Evolutionary conservation across 1,139 yeast genomes (phyloP).

Genomic region (Wickerhamiella infanticola): DNA sequence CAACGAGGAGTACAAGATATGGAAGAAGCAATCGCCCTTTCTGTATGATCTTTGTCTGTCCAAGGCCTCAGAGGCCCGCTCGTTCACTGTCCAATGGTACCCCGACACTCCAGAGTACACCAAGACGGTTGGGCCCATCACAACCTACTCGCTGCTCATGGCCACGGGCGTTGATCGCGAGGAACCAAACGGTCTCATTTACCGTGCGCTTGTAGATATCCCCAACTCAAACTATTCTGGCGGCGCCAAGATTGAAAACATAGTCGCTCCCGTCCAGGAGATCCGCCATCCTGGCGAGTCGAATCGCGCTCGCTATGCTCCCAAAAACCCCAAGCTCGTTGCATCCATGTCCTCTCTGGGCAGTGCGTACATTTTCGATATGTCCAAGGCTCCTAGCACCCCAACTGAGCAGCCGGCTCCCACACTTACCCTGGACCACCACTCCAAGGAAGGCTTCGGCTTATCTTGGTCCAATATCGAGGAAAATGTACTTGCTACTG

Average conservation of each 20-base stretch:
- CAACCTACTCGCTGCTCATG: constrained; percentile 34
- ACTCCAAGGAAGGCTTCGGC: constrained; percentile 52
- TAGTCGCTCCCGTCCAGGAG: constrained; percentile 33
- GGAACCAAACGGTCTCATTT: constrained; percentile 24
- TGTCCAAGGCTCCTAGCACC: constrained; percentile 18
- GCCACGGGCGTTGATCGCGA: constrained; percentile 56
- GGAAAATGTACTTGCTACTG: constrained; percentile 36
- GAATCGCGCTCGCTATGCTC: constrained; percentile 72
- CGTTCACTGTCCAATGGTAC: constrained; percentile 31
- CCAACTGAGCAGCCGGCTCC: constrained; percentile 7
- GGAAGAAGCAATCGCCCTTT: constrained; percentile 91
- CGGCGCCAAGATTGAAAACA: constrained; percentile 20
- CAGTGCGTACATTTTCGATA: constrained; percentile 49
- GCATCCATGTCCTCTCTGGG: constrained; percentile 76
- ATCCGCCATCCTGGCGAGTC: constrained; percentile 30
- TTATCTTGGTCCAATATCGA: constrained; percentile 43
- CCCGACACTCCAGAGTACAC: constrained; percentile 22
- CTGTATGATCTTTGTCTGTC: constrained; percentile 70
- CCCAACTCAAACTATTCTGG: constrained; percentile 19
- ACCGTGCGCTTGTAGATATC: constrained; percentile 45
- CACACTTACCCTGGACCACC: constrained; percentile 33
- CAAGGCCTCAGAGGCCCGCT: constrained; percentile 47
- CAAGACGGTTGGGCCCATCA: constrained; percentile 8
- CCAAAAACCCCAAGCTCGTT: constrained; percentile 47
- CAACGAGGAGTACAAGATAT: constrained; percentile 46